Base-by-base conservation (phyloP, 1,284 basidiomycete species). In the Puccinia horiana region DNA sequence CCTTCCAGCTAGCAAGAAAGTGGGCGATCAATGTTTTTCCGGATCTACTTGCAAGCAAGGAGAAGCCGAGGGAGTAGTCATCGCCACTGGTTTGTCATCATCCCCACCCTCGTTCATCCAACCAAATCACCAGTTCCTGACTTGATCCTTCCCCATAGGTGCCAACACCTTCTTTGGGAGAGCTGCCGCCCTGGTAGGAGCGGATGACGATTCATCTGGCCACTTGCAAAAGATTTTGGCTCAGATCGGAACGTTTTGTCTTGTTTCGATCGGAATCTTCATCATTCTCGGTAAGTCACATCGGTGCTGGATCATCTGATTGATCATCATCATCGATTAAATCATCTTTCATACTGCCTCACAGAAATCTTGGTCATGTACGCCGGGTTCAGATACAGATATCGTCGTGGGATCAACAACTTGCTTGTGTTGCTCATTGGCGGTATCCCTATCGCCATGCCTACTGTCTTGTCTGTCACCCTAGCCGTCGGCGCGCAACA, bases 151-250 rank as follows among this genome's bases (percentile, higher is more conserved):
- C 23, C 40, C 1, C 32, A 37, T 29, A 81, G 80, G 72, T 67
- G 90, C 92, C 89, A 96, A 86, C 83, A 86, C 85, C 58, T 86
- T 86, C 85, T 86, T 86, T 84, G 86, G 86, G 61, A 47, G 78
- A 5, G 95, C 95, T 77, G 95, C 95, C 37, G 94, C 94, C 76
- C 93, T 98, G 82, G 95, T 98, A 87, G 95, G 95, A 61, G 93
- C 94, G 87, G 95, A 97, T 87, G 94, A 97, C 86, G 95, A 97
- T 88, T 94, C 94, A 85, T 94, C 93, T 35, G 95, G 96, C 88
- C 96, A 98, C 88, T 91, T 98, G 90, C 95, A 97, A 88, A 95
- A 95, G 91, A 96, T 97, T 89, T 91, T 97, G 83, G 95, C 94
- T 81, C 93, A 95, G 87, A 97, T 98, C 85, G 95, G 95, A 85